Base-by-base conservation (phyloP, 1,139 yeast genomes). In the Lodderomyces oxycetoniae region DNA sequence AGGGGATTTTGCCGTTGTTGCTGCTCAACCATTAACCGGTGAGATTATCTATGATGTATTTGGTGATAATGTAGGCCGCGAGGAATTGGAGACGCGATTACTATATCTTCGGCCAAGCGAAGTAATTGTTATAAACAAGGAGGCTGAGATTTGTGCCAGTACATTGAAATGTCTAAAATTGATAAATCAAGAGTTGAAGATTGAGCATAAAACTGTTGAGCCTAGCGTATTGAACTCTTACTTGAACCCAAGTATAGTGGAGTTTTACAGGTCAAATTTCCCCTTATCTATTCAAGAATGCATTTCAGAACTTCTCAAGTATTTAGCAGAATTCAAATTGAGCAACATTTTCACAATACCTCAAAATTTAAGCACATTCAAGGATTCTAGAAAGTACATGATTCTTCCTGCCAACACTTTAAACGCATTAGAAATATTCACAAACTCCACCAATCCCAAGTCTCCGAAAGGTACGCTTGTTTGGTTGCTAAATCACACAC, bases 401-500 rank as follows among this genome's bases (percentile, higher is more conserved):
- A 56, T 76, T 2, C 56, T 91, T 21, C 80, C 85, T 26, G 75
- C 83, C 2, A 77, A 74, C 43, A 77, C 95, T 0, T 47, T 91
- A 5, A 67, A 71, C 22, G 76, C 84, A 26, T 59, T 91, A 17
- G 96, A 91, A 49, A 70, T 91, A 1, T 86, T 86, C 47, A 63
- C 63, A 26, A 85, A 85, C 47, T 61, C 69, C 2, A 76, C 91
- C 0, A 77, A 78, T 42, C 53, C 58, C 11, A 56, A 59, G 12
- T 61, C 71, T 1, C 63, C 61, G 5, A 61, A 65, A 17, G 97
- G 96, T 0, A 77, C 96, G 0, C 58, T 91, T 12, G 57, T 84
- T 11, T 83, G 91, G 87, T 61, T 86, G 2, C 51, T 91, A 42
- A 85, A 89, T 53, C 89, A 82, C 43, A 85, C 97, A 0, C 61